A percentile compares a stretch with the other conserved stretches of the same genome.
phyloP scores from a whole-genome alignment of 345 rosid genomes.

The Citrus inodora region DNA sequence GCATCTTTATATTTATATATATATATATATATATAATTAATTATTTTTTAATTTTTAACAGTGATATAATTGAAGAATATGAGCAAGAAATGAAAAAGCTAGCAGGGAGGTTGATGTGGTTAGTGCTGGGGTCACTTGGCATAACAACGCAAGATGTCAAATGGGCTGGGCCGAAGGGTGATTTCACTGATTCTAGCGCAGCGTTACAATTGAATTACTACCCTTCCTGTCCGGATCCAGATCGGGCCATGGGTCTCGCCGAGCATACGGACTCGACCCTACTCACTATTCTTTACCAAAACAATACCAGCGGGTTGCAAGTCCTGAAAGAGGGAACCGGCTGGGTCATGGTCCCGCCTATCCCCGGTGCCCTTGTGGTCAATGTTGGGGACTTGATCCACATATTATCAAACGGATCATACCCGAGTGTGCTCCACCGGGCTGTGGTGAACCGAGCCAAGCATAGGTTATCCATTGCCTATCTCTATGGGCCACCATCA shows the following conservation, averaged over 20 bases:
- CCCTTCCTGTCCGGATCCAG: constrained; percentile 91
- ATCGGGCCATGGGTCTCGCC: constrained; percentile 87
- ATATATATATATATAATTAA: neutral
- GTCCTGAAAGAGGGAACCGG: constrained; percentile 55
- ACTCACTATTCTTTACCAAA: constrained; percentile 74
- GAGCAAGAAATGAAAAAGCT: constrained; percentile 63
- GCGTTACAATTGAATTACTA: constrained; percentile 73
- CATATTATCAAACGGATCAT: constrained; percentile 73
- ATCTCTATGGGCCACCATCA: constrained; percentile 72
- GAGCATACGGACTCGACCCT: constrained; percentile 88
- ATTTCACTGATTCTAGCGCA: constrained; percentile 39
- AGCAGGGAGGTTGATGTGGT: constrained; percentile 63
- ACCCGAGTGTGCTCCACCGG: constrained; percentile 73
- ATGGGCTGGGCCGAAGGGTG: constrained; percentile 57
- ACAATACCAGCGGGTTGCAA: constrained; percentile 66
- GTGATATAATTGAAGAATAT: constrained; percentile 56
- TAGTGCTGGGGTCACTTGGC: constrained; percentile 64
- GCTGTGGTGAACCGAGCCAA: constrained; percentile 64
- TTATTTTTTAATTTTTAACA: constrained; percentile 15
- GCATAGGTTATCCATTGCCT: constrained; percentile 58
- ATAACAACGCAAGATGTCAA: constrained; percentile 45
- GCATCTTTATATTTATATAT: constrained; percentile 13
- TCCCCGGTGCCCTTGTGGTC: constrained; percentile 62
- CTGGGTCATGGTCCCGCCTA: constrained; percentile 72
- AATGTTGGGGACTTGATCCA: constrained; percentile 84